These are phyloP conservation scores for Acanthamoeba lugdunensis DNA, from an alignment of 208 protist genomes.

Conservation along the genomic window DNA sequence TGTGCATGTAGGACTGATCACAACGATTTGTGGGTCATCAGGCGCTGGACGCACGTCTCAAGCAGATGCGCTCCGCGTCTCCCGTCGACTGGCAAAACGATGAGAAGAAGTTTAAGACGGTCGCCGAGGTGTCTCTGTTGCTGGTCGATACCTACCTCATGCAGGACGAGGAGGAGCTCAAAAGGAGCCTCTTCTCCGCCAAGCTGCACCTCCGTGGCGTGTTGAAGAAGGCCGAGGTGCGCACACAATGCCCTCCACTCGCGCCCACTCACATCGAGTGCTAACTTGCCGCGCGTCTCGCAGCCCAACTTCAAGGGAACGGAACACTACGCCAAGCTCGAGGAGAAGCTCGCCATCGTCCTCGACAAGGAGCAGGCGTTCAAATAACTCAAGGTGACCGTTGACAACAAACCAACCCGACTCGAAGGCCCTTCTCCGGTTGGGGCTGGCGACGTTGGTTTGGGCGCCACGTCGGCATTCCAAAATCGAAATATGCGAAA, in stretches of 20 bases:
- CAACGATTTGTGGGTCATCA: background rate
- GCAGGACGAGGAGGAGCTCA: constrained; percentile 33
- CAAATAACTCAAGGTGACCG: background rate
- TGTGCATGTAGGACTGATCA: background rate
- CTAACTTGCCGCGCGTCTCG: background rate
- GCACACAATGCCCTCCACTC: background rate
- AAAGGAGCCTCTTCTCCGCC: constrained; percentile 31
- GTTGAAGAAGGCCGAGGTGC: constrained; percentile 57
- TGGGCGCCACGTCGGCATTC: background rate
- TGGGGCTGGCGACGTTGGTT: too few species aligned
- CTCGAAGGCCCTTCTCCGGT: too few species aligned
- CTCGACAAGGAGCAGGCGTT: constrained; percentile 24
- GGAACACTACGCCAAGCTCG: constrained; percentile 19
- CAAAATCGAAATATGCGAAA: background rate
- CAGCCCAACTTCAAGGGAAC: constrained; percentile 29
- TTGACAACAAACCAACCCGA: too few species aligned
- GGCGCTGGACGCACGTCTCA: constrained; percentile 47
- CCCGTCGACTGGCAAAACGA: constrained; percentile 25
- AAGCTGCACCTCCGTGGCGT: constrained; percentile 27
- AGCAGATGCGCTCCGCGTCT: constrained; percentile 15
- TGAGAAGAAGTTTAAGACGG: constrained; percentile 56
- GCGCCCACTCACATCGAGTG: background rate
- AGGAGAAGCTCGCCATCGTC: constrained; percentile 15
- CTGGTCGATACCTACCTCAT: background rate
- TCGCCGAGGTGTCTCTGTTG: background rate